These are phyloP conservation scores for Leccinellum albellum DNA, from an alignment of 768 basidiomycete genomes.

Conservation along the genomic window DNA sequence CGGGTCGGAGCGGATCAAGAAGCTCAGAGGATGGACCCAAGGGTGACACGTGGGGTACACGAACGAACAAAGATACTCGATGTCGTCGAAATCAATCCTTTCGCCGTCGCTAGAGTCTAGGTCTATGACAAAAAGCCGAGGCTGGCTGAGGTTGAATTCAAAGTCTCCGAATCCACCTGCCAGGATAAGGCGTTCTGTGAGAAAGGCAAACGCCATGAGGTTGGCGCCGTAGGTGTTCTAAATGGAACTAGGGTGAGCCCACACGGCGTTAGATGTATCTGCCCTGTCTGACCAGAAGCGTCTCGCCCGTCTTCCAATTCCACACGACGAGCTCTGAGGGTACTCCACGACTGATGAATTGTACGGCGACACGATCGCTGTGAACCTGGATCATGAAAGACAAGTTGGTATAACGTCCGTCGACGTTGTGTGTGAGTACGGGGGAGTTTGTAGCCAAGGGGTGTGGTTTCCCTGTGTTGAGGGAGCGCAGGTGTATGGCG, in stretches of 20 bases:
- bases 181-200: slow-evolving; percentile 40
- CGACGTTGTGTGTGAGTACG: slow-evolving; percentile 27
- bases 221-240: slow-evolving; percentile 30
- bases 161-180: slow-evolving; percentile 27
- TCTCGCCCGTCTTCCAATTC: slow-evolving; percentile 61
- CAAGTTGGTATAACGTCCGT: slow-evolving; percentile 16
- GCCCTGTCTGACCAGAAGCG: slow-evolving; percentile 43
- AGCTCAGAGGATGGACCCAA: slow-evolving; percentile 26
- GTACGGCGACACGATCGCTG: slow-evolving; percentile 48
- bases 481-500: slow-evolving; percentile 41
- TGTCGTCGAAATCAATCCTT: slow-evolving; percentile 26
- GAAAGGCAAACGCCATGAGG: slow-evolving; percentile 41
- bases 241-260: neutral
- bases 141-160: slow-evolving; percentile 19
- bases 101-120: slow-evolving; percentile 33
- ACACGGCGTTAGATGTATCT: neutral
- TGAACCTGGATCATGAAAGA: slow-evolving; percentile 55
- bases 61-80: slow-evolving; percentile 38
- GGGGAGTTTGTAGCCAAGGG: slow-evolving; percentile 37
- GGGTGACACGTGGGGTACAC: slow-evolving; percentile 37
- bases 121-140: slow-evolving; percentile 39
- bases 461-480: slow-evolving; percentile 46
- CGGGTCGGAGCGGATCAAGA: slow-evolving; percentile 53
- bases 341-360: slow-evolving; percentile 36
- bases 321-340: slow-evolving; percentile 53